These are phyloP conservation scores for Skeletonema potamos DNA, from an alignment of 108 stramenopile species.

Conservation along the genomic window DNA sequence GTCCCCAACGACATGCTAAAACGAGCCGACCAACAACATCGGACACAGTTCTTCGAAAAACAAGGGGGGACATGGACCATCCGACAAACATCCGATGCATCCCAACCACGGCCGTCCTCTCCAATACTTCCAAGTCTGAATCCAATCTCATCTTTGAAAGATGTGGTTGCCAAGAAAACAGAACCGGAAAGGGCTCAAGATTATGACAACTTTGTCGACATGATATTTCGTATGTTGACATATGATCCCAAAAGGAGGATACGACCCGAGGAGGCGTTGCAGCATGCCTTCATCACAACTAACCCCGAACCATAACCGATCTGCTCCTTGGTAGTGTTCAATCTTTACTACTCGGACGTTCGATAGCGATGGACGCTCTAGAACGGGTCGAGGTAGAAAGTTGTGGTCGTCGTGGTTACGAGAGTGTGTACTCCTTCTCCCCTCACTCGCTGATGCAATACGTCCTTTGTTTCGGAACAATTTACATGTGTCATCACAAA, in stretches of 20 bases:
- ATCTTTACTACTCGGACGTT: neutral
- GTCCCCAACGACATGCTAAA: constrained; percentile 79
- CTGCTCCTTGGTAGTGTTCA: too few species aligned
- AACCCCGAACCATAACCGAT: neutral
- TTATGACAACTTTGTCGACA: constrained; percentile 91
- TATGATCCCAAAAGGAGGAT: constrained; percentile 81
- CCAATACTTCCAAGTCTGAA: constrained; percentile 66
- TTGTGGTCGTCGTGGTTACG: too few species aligned
- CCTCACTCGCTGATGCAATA: too few species aligned
- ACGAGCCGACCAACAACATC: constrained; percentile 68
- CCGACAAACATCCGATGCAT: constrained; percentile 47
- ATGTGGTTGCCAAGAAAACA: constrained; percentile 72
- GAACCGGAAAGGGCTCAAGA: constrained; percentile 65
- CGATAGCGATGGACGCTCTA: neutral
- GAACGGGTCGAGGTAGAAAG: neutral
- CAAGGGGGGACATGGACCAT: constrained; percentile 46
- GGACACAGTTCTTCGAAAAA: constrained; percentile 77
- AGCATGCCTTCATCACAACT: neutral
- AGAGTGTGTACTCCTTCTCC: too few species aligned
- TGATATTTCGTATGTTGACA: constrained; percentile 89
- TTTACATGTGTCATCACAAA: neutral
- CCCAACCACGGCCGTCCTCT: constrained; percentile 29
- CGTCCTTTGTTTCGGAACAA: neutral
- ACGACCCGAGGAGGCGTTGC: neutral
- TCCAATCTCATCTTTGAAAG: constrained; percentile 69